Conservation (phyloP, 106 monocot species). For the Dioscorea dumetorum region DNA sequence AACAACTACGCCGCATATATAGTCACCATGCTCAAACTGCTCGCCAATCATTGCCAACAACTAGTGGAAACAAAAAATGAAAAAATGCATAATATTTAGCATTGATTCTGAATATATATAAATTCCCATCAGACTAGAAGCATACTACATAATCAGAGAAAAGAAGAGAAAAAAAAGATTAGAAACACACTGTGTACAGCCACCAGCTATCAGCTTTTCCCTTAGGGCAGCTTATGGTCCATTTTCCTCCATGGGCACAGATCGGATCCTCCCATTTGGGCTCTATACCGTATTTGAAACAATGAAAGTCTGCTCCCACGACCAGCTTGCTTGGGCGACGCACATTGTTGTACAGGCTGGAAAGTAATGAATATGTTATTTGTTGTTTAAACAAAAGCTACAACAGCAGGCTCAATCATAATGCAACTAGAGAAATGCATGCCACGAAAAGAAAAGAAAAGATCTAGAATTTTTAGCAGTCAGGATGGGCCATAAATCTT, state of each 20-base stretch:
- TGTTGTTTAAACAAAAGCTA: neutral
- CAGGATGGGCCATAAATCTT: too few relatives aligned
- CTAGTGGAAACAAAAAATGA: constrained; percentile 17
- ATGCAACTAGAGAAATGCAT: neutral
- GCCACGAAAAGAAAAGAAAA: neutral
- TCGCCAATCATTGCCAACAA: constrained; percentile 89
- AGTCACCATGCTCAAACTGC: constrained; percentile 89
- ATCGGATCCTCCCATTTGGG: constrained; percentile 97
- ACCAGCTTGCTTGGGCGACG: constrained; percentile 72
- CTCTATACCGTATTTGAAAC: constrained; percentile 81
- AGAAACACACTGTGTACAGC: constrained; percentile 66
- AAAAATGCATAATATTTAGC: neutral
- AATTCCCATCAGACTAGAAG: neutral
- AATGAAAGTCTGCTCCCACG: constrained; percentile 84
- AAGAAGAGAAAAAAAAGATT: neutral
- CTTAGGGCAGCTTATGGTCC: constrained; percentile 62
- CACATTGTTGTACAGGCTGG: constrained; percentile 89
- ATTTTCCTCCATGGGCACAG: constrained; percentile 92
- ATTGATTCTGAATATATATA: neutral
- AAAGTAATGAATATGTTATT: constrained; percentile 2
- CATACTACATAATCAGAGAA: neutral
- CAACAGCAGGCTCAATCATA: neutral
- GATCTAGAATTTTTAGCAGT: neutral
- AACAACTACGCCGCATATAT: constrained; percentile 94
- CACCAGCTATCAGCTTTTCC: constrained; percentile 75